Conservation (phyloP, 768 basidiomycete genomes). For the Lepiota subincarnata region DNA sequence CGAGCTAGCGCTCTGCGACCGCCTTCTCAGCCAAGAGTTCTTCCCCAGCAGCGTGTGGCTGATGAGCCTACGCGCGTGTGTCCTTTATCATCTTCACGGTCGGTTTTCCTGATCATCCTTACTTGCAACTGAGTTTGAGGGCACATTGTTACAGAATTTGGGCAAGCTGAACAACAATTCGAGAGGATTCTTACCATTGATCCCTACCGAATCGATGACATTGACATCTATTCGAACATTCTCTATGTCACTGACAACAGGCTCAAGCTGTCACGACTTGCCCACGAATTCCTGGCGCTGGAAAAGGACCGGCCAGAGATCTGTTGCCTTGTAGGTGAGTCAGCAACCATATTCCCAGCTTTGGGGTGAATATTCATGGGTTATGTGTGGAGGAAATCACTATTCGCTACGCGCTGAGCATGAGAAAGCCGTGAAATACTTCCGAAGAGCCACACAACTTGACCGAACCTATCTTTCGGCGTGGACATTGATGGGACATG, state of each 20-base stretch:
- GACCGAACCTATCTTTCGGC: conserved; percentile 94
- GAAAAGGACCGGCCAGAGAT: conserved; percentile 96
- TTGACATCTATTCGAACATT: conserved; percentile 96
- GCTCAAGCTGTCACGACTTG: conserved; percentile 84
- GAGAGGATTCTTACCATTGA: conserved; percentile 76
- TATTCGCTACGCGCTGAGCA: conserved; percentile 92
- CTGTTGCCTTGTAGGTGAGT: conserved; percentile 89
- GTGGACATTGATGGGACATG: conserved; percentile 99
- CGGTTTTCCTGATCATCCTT: conserved; percentile 20
- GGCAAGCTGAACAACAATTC: conserved; percentile 80
- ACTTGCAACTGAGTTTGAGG: conserved; percentile 5
- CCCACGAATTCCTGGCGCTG: conserved; percentile 83
- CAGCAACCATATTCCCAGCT: background rate
- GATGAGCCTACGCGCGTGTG: conserved; percentile 81
- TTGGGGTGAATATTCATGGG: background rate
- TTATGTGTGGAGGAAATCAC: conserved; percentile 74
- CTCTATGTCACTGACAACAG: conserved; percentile 91
- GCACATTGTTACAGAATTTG: conserved; percentile 60
- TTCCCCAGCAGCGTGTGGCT: conserved; percentile 86
- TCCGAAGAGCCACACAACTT: conserved; percentile 89
- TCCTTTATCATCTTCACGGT: conserved; percentile 91
- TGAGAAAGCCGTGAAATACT: conserved; percentile 94
- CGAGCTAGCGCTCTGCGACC: conserved; percentile 78
- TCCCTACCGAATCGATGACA: conserved; percentile 88
- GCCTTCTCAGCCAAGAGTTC: conserved; percentile 60